Percentiles rank a stretch among this genome's conserved stretches.
Conservation (phyloP, 106 monocot species). For the Dendrobium catenatum region DNA sequence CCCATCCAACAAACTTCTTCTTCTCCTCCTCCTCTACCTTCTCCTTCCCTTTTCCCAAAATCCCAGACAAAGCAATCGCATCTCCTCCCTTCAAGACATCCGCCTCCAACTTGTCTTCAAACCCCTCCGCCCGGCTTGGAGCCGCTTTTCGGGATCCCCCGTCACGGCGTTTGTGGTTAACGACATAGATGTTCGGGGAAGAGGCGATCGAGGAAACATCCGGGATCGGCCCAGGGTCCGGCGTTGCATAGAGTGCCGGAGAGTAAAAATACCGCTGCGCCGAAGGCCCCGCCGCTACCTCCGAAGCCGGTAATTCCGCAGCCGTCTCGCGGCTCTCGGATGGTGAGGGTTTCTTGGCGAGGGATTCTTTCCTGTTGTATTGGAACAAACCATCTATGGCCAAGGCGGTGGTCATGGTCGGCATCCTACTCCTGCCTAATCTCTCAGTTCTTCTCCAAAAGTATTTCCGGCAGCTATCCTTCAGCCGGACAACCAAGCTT, state of each 20-base stretch:
- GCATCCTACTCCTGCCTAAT: not conserved
- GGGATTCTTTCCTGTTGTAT: not conserved
- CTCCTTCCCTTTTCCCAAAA: not conserved
- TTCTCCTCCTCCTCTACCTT: not conserved
- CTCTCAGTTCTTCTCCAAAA: not conserved
- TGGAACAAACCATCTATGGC: not conserved
- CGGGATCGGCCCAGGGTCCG: not conserved
- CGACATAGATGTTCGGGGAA: conserved; percentile 1
- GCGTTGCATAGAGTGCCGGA: conserved; percentile 5
- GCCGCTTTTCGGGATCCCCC: not conserved
- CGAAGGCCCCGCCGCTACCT: not conserved
- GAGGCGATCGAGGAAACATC: not conserved
- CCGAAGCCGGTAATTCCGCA: not conserved
- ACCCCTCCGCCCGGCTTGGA: not conserved
- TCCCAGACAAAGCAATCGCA: not conserved
- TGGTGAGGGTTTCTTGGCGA: not conserved
- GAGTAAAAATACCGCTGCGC: not conserved
- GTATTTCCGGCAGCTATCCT: not conserved
- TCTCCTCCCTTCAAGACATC: not conserved
- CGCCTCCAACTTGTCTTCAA: not conserved
- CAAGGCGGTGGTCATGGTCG: not conserved
- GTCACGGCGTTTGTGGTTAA: conserved; percentile 9
- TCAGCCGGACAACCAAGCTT: not conserved
- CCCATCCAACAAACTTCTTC: not conserved
- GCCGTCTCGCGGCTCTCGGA: not conserved